Base-by-base conservation (phyloP, 495 filamentous ascomycete genomes). In the Penicillium ucsense region DNA sequence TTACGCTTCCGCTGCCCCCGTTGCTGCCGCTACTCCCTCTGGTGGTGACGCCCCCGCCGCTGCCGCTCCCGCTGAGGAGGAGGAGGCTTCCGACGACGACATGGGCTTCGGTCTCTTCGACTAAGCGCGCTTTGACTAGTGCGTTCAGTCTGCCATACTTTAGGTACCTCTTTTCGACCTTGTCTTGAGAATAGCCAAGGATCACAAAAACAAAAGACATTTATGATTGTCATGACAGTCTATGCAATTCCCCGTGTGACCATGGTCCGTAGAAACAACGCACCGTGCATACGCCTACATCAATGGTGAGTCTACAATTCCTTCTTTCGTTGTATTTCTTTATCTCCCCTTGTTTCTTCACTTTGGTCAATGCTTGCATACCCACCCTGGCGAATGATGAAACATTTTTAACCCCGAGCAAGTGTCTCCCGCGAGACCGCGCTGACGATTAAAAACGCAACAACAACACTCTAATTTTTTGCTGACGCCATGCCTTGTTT, bases 1-100 rank as follows among this genome's bases (percentile, higher is more conserved):
- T 36, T 97, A 94, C 65, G 90, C 87, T 54, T 60, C 84, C 45
- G 71, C 89, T 63, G 89, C 82, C 54, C 88, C 67, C 45, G 86
- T 80, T 50, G 71, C 71, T 41, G 73, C 78, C 41, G 66, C 72
- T 32, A 58, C 63, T 35, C 63, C 71, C 42, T 62, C 67, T 38
- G 65, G 64, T 48, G 73, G 71, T 34, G 76, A 67, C 36, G 76
- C 73, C 32, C 66, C 71, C 29, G 72, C 73, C 41, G 76, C 76
- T 50, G 71, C 74, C 54, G 66, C 70, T 38, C 71, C 77, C 52
- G 82, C 85, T 42, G 71, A 73, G 46, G 70, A 66, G 30, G 63
- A 55, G 33, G 67, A 67, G 49, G 67, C 74, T 55, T 74, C 68
- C 55, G 70, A 71, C 46, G 72, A 71, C 12, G 75, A 74, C 56